Evolutionary conservation across 495 filamentous ascomycete genomes (phyloP).

Genomic region (Aspergillus coremiiformis): DNA sequence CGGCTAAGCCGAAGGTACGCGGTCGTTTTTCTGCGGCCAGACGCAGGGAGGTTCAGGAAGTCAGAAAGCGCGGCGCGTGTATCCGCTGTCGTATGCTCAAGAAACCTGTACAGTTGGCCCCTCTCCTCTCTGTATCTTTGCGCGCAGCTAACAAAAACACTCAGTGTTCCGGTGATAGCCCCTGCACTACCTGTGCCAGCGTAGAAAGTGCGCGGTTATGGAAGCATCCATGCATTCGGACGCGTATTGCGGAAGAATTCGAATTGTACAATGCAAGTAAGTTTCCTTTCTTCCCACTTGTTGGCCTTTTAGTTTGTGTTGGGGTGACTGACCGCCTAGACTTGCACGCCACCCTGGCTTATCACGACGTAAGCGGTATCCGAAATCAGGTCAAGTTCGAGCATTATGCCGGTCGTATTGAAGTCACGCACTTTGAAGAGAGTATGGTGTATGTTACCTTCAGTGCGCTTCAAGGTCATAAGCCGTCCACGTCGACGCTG

Average conservation of each 20-base stretch:
- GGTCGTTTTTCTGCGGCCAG: conserved; percentile 60
- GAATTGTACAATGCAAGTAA: conserved; percentile 60
- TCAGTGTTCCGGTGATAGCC: conserved; percentile 67
- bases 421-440: conserved; percentile 62
- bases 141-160: conserved; percentile 7
- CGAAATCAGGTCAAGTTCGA: conserved; percentile 50
- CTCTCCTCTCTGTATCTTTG: neutral
- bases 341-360: conserved; percentile 61
- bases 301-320: neutral
- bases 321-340: conserved; percentile 28
- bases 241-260: conserved; percentile 64
- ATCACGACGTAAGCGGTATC: conserved; percentile 54
- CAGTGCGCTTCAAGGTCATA: conserved; percentile 42
- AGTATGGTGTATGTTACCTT: conserved; percentile 46
- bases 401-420: conserved; percentile 53
- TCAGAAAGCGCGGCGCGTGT: conserved; percentile 75
- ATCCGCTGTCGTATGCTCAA: conserved; percentile 81
- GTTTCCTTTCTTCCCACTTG: conserved; percentile 10
- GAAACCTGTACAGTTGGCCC: conserved; percentile 50
- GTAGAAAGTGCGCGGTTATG: conserved; percentile 73
- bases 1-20: conserved; percentile 51
- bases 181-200: conserved; percentile 71
- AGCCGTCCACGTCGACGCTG: conserved; percentile 38
- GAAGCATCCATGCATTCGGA: conserved; percentile 72
- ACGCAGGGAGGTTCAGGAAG: conserved; percentile 71